Evolutionary conservation across 2,329 filamentous ascomycete species (phyloP).

Genomic region (Venturia carpophila): DNA sequence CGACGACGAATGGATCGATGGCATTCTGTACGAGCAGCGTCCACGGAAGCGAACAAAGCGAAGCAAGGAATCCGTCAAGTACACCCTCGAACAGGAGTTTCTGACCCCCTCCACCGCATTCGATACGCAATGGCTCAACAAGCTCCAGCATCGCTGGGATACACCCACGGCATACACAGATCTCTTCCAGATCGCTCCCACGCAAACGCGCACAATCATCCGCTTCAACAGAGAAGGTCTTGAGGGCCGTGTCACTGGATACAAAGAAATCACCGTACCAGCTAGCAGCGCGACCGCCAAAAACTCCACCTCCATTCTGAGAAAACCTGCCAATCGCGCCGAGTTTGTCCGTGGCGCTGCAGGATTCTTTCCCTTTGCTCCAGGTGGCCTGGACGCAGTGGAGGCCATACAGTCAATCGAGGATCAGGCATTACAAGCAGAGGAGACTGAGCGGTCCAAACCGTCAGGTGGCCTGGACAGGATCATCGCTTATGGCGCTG

Average conservation of each 20-base stretch:
- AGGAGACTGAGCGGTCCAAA: conserved; percentile 35
- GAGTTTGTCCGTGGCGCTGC: conserved; percentile 91
- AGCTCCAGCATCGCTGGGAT: conserved; percentile 85
- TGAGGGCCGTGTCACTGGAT: conserved; percentile 86
- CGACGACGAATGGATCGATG: conserved; percentile 43
- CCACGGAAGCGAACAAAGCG: conserved; percentile 47
- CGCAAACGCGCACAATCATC: conserved; percentile 89
- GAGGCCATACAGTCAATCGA: conserved; percentile 80
- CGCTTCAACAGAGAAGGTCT: conserved; percentile 86
- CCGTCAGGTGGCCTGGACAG: conserved; percentile 57
- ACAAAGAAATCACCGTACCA: conserved; percentile 87
- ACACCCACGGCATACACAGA: conserved; percentile 70
- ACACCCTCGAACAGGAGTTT: conserved; percentile 66
- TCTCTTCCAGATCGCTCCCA: conserved; percentile 78
- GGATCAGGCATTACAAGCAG: conserved; percentile 57
- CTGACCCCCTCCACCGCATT: conserved; percentile 73
- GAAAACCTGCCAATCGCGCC: conserved; percentile 77
- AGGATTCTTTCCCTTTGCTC: conserved; percentile 90
- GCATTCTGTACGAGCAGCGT: conserved; percentile 48
- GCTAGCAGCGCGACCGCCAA: conserved; percentile 86
- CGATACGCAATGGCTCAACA: conserved; percentile 77
- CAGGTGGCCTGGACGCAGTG: conserved; percentile 79
- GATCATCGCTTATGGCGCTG: conserved; percentile 72
- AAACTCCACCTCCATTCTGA: conserved; percentile 81
- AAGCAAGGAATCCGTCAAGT: conserved; percentile 56